phyloP scores from a whole-genome alignment of 1,139 yeast genomes.

The Kodamaea alishanica region DNA sequence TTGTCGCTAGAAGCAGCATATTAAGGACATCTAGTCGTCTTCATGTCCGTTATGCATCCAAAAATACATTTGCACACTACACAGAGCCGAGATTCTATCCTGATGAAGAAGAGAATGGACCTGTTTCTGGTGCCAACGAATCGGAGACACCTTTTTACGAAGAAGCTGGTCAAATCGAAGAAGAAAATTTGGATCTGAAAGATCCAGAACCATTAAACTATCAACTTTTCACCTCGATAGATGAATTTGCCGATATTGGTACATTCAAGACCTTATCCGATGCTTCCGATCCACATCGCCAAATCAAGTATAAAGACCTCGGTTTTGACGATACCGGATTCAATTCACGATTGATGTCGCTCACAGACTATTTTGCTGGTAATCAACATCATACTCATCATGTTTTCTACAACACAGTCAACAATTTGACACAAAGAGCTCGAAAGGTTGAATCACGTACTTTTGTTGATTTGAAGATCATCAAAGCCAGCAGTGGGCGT shows the following conservation, averaged over 20 bases:
- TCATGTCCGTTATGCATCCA: no score
- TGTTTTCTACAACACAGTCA: slow-evolving; percentile 29
- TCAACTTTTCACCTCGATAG: neutral
- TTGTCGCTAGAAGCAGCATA: no score
- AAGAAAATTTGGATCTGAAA: slow-evolving; percentile 1
- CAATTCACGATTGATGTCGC: slow-evolving; percentile 20
- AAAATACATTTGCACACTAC: no score
- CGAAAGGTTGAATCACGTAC: slow-evolving; percentile 38
- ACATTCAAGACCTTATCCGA: slow-evolving; percentile 1
- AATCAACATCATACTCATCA: slow-evolving; percentile 43
- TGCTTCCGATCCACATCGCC: neutral
- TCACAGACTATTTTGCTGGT: slow-evolving; percentile 42
- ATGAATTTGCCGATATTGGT: slow-evolving; percentile 1
- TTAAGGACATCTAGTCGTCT: neutral
- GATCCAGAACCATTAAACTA: neutral
- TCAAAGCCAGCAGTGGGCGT: slow-evolving; percentile 67
- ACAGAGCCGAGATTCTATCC: no score
- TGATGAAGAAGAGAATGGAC: neutral
- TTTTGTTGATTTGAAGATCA: slow-evolving; percentile 60
- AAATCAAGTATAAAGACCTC: slow-evolving; percentile 18
- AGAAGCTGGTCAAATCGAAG: slow-evolving; percentile 2
- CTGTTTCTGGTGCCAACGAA: neutral
- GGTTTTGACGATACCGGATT: slow-evolving; percentile 24
- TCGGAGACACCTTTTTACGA: neutral
- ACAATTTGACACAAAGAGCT: slow-evolving; percentile 27